A percentile compares a stretch with the other conserved stretches of the same genome.
Evolutionary conservation across 805 yeast species (phyloP).

Genomic region (Wickerhamomyces rabaulensis): DNA sequence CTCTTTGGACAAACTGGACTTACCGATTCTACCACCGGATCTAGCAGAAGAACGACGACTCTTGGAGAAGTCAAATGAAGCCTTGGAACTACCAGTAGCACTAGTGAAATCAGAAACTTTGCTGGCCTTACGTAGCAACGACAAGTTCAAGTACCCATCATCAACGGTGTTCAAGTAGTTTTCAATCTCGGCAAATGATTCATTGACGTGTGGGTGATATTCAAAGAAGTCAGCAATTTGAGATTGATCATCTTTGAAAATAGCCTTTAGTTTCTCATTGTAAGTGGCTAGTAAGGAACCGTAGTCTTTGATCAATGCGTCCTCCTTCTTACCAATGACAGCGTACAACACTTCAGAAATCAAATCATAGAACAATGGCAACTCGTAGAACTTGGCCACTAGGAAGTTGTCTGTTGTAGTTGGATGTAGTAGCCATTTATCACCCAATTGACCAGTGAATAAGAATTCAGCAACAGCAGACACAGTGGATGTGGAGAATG

Average conservation of each 20-base stretch:
- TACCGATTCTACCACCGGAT: constrained; percentile 12
- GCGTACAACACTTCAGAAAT: constrained; percentile 66
- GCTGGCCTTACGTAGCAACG: constrained; percentile 44
- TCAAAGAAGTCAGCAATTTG: constrained; percentile 19
- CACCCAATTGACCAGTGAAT: constrained; percentile 76
- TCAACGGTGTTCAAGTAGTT: constrained; percentile 54
- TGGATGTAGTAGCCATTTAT: constrained; percentile 68
- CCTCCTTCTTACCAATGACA: constrained; percentile 63
- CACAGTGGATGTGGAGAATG: constrained; percentile 57
- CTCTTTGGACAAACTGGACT: constrained; percentile 21
- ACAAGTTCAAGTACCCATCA: constrained; percentile 58
- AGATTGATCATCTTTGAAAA: constrained; percentile 22
- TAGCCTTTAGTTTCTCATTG: constrained; percentile 15
- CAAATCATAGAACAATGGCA: constrained; percentile 66
- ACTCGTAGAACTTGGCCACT: constrained; percentile 58
- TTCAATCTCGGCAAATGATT: constrained; percentile 43
- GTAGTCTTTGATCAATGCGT: constrained; percentile 29
- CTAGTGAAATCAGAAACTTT: constrained; percentile 19
- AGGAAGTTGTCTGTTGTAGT: constrained; percentile 60
- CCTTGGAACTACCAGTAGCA: constrained; percentile 1
- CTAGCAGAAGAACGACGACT: constrained; percentile 9
- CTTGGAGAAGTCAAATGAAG: constrained; percentile 7
- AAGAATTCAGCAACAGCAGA: constrained; percentile 67
- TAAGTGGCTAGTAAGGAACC: constrained; percentile 23
- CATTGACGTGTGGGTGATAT: constrained; percentile 25